Base-by-base conservation (phyloP, 2,329 filamentous ascomycete species). In the Talaromyces sp. region DNA sequence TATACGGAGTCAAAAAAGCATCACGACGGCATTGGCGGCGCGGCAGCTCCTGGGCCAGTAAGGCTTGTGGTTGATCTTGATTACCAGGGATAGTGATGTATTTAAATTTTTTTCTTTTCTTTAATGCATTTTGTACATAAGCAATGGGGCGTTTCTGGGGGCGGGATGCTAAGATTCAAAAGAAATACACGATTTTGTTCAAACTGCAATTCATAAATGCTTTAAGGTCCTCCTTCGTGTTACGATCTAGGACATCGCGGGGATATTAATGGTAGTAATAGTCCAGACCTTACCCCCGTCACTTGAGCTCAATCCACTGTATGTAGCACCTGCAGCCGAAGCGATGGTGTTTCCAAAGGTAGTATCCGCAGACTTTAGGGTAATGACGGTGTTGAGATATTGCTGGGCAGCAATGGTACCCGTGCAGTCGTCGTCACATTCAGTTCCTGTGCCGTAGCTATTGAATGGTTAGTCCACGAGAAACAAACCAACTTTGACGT, bases 341-440 rank as follows among this genome's bases (percentile, higher is more conserved):
- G 59, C 41, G 43, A 67, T 66, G 2, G 65, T 67, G 11, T 59
- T 49, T 1, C 64, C 63, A 30, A 67, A 67, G 3, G 55, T 61
- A 30, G 59, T 57, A 19, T 66, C 73, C 1, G 69, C 65, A 4
- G 60, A 57, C 1, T 65, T 66, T 4, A 76, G 65, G 14, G 71
- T 76, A 50, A 76, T 72, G n/a, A 61, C 61, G 1, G 72, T 77
- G 52, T 75, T 70, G 36, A 68, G 48, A 55, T 77, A 77, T 14
- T 65, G 62, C 61, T 77, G 74, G 4, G 65, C 57, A 5, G 68
- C 65, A 24, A 73, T 58, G n/a, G 75, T 76, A n/a, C 69, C 70
- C 0, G 64, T 70, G 62, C 74, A 77, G 37, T 52, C 57, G 14
- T 62, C 47, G 54, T 75, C 56, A 40, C 74, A 77, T 56, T 77